Percentiles rank a stretch among this genome's conserved stretches.
These are phyloP conservation scores for Corynascus novoguineensis DNA, from an alignment of 495 filamentous ascomycete species.

Conservation along the genomic window DNA sequence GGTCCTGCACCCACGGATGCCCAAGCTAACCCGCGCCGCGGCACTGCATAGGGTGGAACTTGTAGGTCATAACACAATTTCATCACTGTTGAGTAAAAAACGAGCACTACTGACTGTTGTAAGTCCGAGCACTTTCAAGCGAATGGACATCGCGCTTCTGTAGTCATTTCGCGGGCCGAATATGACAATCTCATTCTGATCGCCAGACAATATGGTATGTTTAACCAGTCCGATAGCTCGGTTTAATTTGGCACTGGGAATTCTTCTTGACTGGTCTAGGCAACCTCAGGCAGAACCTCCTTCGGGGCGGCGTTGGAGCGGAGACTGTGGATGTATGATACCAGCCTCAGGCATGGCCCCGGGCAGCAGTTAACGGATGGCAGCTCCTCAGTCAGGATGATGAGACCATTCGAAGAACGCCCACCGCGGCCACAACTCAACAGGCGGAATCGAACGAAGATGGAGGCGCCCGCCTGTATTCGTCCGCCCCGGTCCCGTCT, in stretches of 20 bases:
- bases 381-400: slow-evolving; percentile 53
- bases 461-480: slow-evolving; percentile 24
- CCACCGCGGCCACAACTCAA: slow-evolving; percentile 15
- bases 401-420: slow-evolving; percentile 18
- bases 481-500: slow-evolving; percentile 4
- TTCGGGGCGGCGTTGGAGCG: slow-evolving; percentile 55
- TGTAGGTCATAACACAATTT: slow-evolving; percentile 20
- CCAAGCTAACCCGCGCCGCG: slow-evolving; percentile 13
- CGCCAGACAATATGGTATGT: slow-evolving; percentile 35
- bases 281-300: slow-evolving; percentile 56
- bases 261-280: slow-evolving; percentile 35
- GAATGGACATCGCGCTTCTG: slow-evolving; percentile 8
- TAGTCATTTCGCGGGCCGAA: slow-evolving; percentile 29
- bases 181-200: slow-evolving; percentile 29
- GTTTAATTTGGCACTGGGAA: not conserved
- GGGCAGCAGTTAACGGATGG: slow-evolving; percentile 3
- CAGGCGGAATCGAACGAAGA: slow-evolving; percentile 20
- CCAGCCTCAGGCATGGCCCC: not conserved
- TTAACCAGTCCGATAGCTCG: not conserved
- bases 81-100: not conserved
- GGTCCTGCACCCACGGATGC: not conserved
- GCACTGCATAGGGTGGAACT: slow-evolving; percentile 19
- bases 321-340: slow-evolving; percentile 55
- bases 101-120: not conserved
- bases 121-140: slow-evolving; percentile 11